Evolutionary conservation across 2,329 filamentous ascomycete species (phyloP).

Genomic region (Dothistroma pini): DNA sequence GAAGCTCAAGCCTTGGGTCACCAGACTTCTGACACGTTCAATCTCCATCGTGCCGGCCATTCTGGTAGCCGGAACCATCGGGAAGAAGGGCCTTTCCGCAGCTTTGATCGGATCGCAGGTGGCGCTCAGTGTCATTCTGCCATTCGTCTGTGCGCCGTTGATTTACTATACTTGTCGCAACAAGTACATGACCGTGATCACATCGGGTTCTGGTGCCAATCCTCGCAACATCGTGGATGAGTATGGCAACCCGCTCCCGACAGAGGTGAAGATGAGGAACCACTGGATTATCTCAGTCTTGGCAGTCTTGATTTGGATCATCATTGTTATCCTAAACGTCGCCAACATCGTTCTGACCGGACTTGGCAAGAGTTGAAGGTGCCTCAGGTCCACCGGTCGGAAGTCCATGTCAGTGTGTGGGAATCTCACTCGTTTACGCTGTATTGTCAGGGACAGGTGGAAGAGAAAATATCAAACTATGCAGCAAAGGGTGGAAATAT

Average conservation of each 20-base stretch:
- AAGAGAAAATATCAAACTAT: no score
- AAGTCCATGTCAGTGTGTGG: no score
- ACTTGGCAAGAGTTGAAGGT: slow-evolving; percentile 44
- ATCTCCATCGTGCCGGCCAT: slow-evolving; percentile 81
- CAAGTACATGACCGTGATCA: slow-evolving; percentile 70
- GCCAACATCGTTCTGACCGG: slow-evolving; percentile 65
- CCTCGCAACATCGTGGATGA: slow-evolving; percentile 9
- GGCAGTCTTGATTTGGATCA: slow-evolving; percentile 63
- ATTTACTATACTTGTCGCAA: slow-evolving; percentile 80
- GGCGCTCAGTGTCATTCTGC: slow-evolving; percentile 71
- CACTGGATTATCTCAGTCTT: slow-evolving; percentile 60
- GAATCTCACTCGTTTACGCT: no score
- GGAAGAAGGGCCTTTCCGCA: slow-evolving; percentile 63
- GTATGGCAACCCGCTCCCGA: background rate
- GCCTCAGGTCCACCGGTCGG: no score
- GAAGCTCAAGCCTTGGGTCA: slow-evolving; percentile 71
- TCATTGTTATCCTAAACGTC: slow-evolving; percentile 77
- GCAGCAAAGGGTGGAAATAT: no score
- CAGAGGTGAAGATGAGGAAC: slow-evolving; percentile 62
- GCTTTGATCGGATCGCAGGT: slow-evolving; percentile 77
- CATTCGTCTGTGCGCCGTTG: slow-evolving; percentile 77
- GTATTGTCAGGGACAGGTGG: no score
- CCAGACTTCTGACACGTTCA: slow-evolving; percentile 69
- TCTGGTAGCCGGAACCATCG: slow-evolving; percentile 76
- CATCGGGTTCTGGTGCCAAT: slow-evolving; percentile 4